Evolutionary conservation across 257 asterid genomes (phyloP).

Genomic region (Petunia axillaris): DNA sequence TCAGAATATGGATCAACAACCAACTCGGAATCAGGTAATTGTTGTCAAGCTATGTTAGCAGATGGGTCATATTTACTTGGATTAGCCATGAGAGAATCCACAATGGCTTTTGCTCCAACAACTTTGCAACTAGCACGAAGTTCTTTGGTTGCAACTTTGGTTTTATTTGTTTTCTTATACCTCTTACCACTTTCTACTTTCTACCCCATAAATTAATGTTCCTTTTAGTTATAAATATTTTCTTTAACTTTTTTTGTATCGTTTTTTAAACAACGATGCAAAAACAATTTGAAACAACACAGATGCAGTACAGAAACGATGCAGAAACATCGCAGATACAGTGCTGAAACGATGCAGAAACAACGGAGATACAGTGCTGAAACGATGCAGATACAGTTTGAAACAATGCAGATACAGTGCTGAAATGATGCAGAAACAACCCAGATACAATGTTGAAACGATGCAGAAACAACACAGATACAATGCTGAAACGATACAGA

Average conservation of each 20-base stretch:
- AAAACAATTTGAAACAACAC: too few species aligned
- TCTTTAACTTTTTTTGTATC: slow-evolving; percentile 14
- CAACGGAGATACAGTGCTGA: too few species aligned
- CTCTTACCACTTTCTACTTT: slow-evolving; percentile 2
- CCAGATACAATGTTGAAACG: too few species aligned
- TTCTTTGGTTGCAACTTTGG: slow-evolving; percentile 27
- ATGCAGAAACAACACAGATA: too few species aligned
- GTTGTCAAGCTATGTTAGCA: slow-evolving; percentile 48
- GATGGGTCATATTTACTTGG: slow-evolving; percentile 94
- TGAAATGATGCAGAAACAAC: too few species aligned
- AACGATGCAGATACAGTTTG: too few species aligned
- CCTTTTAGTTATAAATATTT: slow-evolving; percentile 19
- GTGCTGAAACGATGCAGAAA: too few species aligned
- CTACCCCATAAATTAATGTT: not conserved
- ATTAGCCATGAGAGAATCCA: slow-evolving; percentile 80
- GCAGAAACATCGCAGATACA: too few species aligned
- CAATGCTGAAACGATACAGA: too few species aligned
- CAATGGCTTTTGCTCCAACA: slow-evolving; percentile 39
- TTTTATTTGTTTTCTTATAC: slow-evolving; percentile 40
- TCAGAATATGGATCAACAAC: slow-evolving; percentile 26
- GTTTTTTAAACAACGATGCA: too few species aligned
- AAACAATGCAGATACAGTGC: too few species aligned
- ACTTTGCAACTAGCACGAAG: slow-evolving; percentile 36
- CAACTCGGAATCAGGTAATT: slow-evolving; percentile 47
- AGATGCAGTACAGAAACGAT: too few species aligned